phyloP scores from a whole-genome alignment of 176 grass and related monocot genomes.

The Zea luxurians region DNA sequence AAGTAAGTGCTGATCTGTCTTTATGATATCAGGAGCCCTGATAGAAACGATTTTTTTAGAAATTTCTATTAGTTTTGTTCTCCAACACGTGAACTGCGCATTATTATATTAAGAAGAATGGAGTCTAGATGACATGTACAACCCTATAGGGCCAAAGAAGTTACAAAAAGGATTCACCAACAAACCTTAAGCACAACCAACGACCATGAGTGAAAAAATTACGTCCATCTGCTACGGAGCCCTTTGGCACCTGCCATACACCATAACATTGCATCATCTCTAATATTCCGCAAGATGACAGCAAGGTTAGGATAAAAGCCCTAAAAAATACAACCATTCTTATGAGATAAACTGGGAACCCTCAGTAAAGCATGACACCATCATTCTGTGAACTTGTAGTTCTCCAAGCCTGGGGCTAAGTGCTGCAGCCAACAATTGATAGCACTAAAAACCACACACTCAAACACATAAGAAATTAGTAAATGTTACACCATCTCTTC shows the following conservation, averaged over 20 bases:
- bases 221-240: neutral
- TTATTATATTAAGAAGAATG: neutral
- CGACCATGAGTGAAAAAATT: neutral
- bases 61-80: neutral
- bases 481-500: neutral
- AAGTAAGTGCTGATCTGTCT: conserved; percentile 53
- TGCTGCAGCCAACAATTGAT: neutral
- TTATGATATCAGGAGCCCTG: conserved; percentile 15
- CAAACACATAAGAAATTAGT: neutral
- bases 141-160: neutral
- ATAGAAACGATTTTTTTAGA: neutral
- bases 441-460: neutral
- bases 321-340: neutral
- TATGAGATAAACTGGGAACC: neutral
- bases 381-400: neutral
- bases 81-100: neutral
- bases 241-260: neutral
- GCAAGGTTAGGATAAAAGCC: neutral
- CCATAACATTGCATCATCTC: neutral
- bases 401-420: neutral
- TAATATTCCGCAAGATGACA: neutral
- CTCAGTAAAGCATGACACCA: neutral
- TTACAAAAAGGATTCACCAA: neutral
- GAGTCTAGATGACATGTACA: neutral
- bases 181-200: neutral